Evolutionary conservation across 2,329 filamentous ascomycete genomes (phyloP).

Genomic region (Penicillium paneum): DNA sequence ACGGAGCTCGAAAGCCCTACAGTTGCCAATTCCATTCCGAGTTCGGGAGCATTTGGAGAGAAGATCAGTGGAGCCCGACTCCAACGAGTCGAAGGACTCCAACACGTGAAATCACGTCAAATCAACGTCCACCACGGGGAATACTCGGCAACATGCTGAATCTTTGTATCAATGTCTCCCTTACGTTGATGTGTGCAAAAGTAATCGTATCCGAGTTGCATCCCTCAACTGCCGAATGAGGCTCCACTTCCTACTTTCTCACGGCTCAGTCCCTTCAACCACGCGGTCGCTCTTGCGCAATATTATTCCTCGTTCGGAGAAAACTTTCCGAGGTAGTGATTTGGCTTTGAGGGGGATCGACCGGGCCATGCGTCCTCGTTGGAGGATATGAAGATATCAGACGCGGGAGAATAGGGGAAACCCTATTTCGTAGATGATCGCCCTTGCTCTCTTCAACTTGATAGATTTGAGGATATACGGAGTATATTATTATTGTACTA

Average conservation of each 20-base stretch:
- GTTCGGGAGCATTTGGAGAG: background rate
- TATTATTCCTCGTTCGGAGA: background rate
- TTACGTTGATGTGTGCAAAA: background rate
- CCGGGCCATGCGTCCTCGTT: background rate
- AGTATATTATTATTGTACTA: too few species aligned
- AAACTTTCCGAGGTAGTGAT: background rate
- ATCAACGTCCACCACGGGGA: background rate
- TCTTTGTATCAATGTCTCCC: background rate
- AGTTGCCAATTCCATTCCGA: background rate
- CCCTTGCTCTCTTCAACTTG: background rate
- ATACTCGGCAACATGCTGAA: background rate
- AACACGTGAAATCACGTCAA: background rate
- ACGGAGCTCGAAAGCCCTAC: background rate
- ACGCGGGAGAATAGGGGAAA: background rate
- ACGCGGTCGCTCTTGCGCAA: background rate
- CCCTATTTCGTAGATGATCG: background rate
- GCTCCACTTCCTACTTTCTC: background rate
- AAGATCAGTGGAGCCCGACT: background rate
- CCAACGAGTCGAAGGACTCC: background rate
- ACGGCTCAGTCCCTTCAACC: background rate
- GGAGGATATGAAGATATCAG: background rate
- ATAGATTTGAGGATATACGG: background rate
- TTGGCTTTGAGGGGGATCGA: slow-evolving; percentile 1
- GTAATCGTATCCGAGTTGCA: slow-evolving; percentile 7
- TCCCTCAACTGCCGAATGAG: background rate